These are phyloP conservation scores for Chalciporus sp. DNA, from an alignment of 1,284 basidiomycete genomes.

Conservation along the genomic window DNA sequence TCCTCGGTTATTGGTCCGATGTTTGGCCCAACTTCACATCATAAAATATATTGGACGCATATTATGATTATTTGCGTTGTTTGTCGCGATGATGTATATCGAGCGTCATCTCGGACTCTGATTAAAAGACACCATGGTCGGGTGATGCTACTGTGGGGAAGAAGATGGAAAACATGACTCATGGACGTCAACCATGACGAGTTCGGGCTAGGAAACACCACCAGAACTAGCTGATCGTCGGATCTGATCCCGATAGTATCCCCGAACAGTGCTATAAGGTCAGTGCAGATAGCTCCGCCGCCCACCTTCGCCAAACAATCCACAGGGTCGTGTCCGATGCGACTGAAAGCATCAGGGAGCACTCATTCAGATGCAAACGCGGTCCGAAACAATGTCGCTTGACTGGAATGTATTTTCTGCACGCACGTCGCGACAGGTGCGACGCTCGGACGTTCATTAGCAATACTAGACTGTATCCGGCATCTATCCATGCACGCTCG, in stretches of 20 bases:
- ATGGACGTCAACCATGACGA: constrained; percentile 1
- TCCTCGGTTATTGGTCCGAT: not conserved
- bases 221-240: constrained; percentile 20
- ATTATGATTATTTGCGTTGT: not conserved
- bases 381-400: not conserved
- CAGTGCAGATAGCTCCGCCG: not conserved
- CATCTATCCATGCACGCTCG: not conserved
- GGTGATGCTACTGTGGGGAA: constrained; percentile 20
- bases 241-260: constrained; percentile 21
- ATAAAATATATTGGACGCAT: not conserved
- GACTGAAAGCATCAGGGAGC: constrained; percentile 2
- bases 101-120: constrained; percentile 32
- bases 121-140: constrained; percentile 10
- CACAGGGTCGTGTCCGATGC: constrained; percentile 3
- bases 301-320: not conserved
- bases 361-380: not conserved
- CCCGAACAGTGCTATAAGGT: not conserved
- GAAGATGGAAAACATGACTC: too few relatives aligned
- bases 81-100: not conserved
- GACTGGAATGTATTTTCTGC: constrained; percentile 3
- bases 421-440: not conserved
- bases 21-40: not conserved
- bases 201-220: not conserved
- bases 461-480: not conserved
- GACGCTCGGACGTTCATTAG: constrained; percentile 24